A percentile compares a stretch with the other conserved stretches of the same genome.
phyloP scores from a whole-genome alignment of 805 yeast genomes.

The Kazachstania kunashirensis region DNA sequence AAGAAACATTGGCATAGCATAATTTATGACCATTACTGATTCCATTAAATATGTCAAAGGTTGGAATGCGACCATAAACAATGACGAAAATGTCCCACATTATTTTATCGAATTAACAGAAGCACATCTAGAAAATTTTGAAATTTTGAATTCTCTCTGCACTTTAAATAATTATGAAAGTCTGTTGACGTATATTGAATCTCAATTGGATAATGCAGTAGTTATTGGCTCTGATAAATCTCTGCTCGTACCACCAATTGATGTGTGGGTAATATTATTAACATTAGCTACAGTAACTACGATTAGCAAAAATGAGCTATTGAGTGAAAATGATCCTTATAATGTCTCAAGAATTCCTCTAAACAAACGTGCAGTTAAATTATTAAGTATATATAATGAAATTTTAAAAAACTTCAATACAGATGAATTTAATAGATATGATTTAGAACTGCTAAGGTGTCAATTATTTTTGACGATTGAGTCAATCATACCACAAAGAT shows the following conservation, averaged over 20 bases:
- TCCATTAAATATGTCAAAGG: background rate
- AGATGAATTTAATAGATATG: slow-evolving; percentile 9
- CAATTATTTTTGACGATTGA: slow-evolving; percentile 23
- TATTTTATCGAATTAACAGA: slow-evolving; percentile 23
- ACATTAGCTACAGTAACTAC: slow-evolving; percentile 31
- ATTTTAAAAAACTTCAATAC: slow-evolving; percentile 14
- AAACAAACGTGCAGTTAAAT: slow-evolving; percentile 27
- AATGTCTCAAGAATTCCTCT: slow-evolving; percentile 23
- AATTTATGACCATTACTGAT: background rate
- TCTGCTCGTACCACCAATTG: slow-evolving; percentile 27
- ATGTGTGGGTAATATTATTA: slow-evolving; percentile 28
- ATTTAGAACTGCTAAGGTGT: slow-evolving; percentile 23
- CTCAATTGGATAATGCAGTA: slow-evolving; percentile 7
- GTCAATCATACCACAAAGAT: slow-evolving; percentile 8
- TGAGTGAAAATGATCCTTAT: slow-evolving; percentile 22
- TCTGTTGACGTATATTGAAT: slow-evolving; percentile 31
- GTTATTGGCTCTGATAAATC: background rate
- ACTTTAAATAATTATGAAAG: slow-evolving; percentile 30
- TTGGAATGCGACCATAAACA: background rate
- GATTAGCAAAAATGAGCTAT: slow-evolving; percentile 19
- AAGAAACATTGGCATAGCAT: background rate
- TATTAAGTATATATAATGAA: slow-evolving; percentile 19
- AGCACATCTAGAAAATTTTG: slow-evolving; percentile 16
- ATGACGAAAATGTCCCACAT: slow-evolving; percentile 7
- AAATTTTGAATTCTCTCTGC: slow-evolving; percentile 23